A percentile compares a stretch with the other conserved stretches of the same genome.
These are phyloP conservation scores for Penicillium malachiteum DNA, from an alignment of 495 filamentous ascomycete species.

Conservation along the genomic window DNA sequence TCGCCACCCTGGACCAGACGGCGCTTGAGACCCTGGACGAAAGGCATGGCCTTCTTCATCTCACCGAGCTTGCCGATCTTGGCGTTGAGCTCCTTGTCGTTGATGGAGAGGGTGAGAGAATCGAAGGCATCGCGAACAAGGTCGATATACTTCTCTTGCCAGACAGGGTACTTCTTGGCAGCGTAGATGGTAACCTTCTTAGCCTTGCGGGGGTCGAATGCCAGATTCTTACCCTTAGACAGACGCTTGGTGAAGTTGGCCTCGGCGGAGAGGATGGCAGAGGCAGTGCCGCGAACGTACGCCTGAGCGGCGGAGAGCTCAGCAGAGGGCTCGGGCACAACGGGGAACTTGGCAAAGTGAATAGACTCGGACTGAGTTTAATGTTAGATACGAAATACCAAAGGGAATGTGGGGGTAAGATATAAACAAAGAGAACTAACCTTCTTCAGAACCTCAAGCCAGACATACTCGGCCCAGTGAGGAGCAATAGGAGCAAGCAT, in stretches of 20 bases:
- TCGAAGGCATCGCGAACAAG: constrained; percentile 68
- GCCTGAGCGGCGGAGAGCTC: constrained; percentile 71
- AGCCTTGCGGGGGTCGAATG: constrained; percentile 84
- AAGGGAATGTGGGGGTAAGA: no score
- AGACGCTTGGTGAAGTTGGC: constrained; percentile 76
- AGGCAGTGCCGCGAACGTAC: constrained; percentile 74
- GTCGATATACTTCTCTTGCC: constrained; percentile 91
- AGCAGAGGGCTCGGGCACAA: constrained; percentile 58
- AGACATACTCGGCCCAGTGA: constrained; percentile 94
- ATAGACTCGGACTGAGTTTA: constrained; percentile 55
- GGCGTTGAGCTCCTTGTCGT: constrained; percentile 77
- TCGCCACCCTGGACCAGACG: constrained; percentile 62
- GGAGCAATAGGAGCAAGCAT: constrained; percentile 78
- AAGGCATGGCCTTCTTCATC: constrained; percentile 98
- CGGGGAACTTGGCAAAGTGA: constrained; percentile 77
- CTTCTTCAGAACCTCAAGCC: constrained; percentile 83
- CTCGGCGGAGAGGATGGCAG: constrained; percentile 85
- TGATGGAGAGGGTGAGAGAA: constrained; percentile 51
- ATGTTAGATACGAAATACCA: constrained; percentile 18
- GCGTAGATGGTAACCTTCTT: constrained; percentile 90
- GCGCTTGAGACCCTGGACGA: constrained; percentile 83
- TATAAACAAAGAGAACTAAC: constrained; percentile 37
- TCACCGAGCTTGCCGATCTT: constrained; percentile 77
- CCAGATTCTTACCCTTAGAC: constrained; percentile 77
- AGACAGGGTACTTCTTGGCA: constrained; percentile 73